Evolutionary conservation across 2,329 filamentous ascomycete genomes (phyloP).

Genomic region (Neophaeococcomyces aloes): DNA sequence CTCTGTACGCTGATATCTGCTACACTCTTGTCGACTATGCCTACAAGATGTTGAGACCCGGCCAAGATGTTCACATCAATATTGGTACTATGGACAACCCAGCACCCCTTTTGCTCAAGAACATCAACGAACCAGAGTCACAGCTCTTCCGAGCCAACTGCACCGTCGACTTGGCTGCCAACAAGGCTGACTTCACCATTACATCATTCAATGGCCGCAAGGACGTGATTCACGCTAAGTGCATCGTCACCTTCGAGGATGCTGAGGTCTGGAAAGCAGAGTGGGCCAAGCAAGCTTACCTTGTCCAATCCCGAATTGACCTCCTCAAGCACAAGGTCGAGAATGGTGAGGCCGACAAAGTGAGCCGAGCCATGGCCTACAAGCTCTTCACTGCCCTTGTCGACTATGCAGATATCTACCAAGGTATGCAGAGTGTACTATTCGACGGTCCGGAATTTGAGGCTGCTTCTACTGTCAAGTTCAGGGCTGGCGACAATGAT

Average conservation of each 20-base stretch:
- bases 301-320: conserved; percentile 27
- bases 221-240: conserved; percentile 24
- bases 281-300: conserved; percentile 24
- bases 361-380: conserved; percentile 28
- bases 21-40: conserved; percentile 54
- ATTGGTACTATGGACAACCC: conserved; percentile 23
- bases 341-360: conserved; percentile 24
- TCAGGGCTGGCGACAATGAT: conserved; percentile 21
- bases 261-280: conserved; percentile 22
- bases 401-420: conserved; percentile 27
- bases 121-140: conserved; percentile 20
- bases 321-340: conserved; percentile 23
- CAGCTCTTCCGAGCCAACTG: conserved; percentile 19
- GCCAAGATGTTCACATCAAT: conserved; percentile 22
- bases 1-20: conserved; percentile 53
- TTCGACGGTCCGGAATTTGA: conserved; percentile 29
- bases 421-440: conserved; percentile 29
- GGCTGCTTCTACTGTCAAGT: conserved; percentile 26
- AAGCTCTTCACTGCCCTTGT: conserved; percentile 28
- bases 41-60: conserved; percentile 19
- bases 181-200: conserved; percentile 21
- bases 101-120: conserved; percentile 21
- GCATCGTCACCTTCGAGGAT: conserved; percentile 24
- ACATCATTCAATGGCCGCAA: conserved; percentile 21
- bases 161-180: conserved; percentile 20